Base-by-base conservation (phyloP, 1,284 basidiomycete species). In the Ganoderma sinense region DNA sequence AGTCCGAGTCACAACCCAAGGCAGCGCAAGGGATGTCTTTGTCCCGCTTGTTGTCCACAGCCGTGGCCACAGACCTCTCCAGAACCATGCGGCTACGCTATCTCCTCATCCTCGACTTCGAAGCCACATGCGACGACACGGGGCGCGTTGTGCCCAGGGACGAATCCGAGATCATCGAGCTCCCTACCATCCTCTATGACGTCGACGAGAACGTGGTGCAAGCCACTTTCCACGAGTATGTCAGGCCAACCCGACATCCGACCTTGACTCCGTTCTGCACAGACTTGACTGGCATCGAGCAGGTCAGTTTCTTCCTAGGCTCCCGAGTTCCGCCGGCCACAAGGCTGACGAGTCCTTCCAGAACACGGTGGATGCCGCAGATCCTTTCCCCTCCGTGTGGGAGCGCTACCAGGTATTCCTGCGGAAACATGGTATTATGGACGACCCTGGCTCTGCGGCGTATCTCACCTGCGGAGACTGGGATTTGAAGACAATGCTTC, bases 401-500 rank as follows among this genome's bases (percentile, higher is more conserved):
- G 66, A 72, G 13, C 76, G 79, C 3, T 82, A 74, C 69, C 74
- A 76, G 45, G 74, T 75, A 58, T 82, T 79, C 70, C 51, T 81
- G 20, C 66, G 69, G 23, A 29, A 62, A 0, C 73, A 77, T 60
- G 73, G 71, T 0, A 62, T 77, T 53, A 59, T 73, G 18, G 74
- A 77, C 4, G 72, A 75, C 11, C 73, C 76, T 5, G 68, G 69
- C 6, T 64, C 74, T 1, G 77, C 73, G 63, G 68, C 73, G 2
- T 82, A 78, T 72, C 69, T 81, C 14, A 81, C 80, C 1, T 82
- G 80, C 67, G 81, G 81, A 23, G 75, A 79, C 61, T 82, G 81
- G 81, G 80, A 82, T 56, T 72, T 82, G 8, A 75, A 77, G 65
- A 79, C 78, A n/a, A 81, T 81, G 80, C 77, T 82, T 11, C 81